A percentile compares a stretch with the other conserved stretches of the same genome.
These are phyloP conservation scores for Microbotryum intermedium DNA, from an alignment of 1,284 basidiomycete species.

Conservation along the genomic window DNA sequence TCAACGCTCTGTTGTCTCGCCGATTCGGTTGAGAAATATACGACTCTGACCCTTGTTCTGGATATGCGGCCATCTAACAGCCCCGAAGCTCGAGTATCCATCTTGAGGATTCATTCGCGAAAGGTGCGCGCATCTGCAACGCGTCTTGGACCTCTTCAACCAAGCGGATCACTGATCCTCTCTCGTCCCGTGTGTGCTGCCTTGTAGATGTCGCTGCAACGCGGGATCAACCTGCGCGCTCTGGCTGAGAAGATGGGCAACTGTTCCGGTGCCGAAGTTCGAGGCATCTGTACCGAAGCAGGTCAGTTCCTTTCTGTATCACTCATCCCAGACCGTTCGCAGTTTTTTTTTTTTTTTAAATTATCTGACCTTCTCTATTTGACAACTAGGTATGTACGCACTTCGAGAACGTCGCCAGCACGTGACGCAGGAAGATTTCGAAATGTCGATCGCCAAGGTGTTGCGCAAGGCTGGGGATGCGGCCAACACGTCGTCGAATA, in stretches of 20 bases:
- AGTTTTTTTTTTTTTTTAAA: background rate
- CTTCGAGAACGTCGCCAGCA: slow-evolving; percentile 89
- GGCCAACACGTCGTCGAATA: slow-evolving; percentile 37
- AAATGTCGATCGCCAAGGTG: slow-evolving; percentile 89
- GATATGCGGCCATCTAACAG: slow-evolving; percentile 9
- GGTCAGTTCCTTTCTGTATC: slow-evolving; percentile 60
- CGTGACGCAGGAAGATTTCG: slow-evolving; percentile 97
- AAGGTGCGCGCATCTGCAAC: slow-evolving; percentile 52
- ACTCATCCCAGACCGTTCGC: background rate
- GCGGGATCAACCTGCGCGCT: slow-evolving; percentile 89
- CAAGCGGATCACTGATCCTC: background rate
- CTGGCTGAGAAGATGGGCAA: slow-evolving; percentile 96
- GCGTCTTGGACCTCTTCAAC: background rate
- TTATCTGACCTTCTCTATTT: background rate
- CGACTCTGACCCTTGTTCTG: background rate
- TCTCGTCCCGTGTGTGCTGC: background rate
- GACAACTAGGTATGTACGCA: slow-evolving; percentile 77
- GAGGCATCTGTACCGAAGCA: slow-evolving; percentile 97
- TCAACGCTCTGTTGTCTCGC: background rate
- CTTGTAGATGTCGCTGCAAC: slow-evolving; percentile 90
- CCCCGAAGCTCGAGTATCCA: slow-evolving; percentile 91
- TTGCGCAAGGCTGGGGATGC: slow-evolving; percentile 38
- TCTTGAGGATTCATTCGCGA: slow-evolving; percentile 91
- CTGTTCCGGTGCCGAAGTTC: slow-evolving; percentile 93
- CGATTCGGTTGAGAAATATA: background rate